A percentile compares a stretch with the other conserved stretches of the same genome.
Conservation (phyloP, 495 filamentous ascomycete species). For the Podospora anserina region DNA sequence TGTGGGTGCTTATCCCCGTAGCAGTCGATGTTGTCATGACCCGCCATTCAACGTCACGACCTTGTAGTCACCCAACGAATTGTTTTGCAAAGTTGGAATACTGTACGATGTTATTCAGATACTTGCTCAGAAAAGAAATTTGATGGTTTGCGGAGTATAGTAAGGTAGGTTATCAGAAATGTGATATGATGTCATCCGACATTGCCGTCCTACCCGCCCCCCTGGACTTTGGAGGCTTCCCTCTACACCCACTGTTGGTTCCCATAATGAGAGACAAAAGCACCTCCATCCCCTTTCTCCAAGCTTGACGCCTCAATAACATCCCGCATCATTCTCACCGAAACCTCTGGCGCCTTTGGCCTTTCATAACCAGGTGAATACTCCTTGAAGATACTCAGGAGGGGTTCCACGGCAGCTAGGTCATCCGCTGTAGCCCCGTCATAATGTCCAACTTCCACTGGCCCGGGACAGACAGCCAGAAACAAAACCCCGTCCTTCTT, state of each 20-base stretch:
- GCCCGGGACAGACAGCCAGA: slow-evolving; percentile 46
- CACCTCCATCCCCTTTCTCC: slow-evolving; percentile 47
- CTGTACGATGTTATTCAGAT: background rate
- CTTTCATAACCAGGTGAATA: slow-evolving; percentile 52
- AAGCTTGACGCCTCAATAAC: slow-evolving; percentile 45
- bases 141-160: background rate
- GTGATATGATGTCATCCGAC: background rate
- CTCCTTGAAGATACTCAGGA: slow-evolving; percentile 35
- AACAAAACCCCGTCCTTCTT: slow-evolving; percentile 52
- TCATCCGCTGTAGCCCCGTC: slow-evolving; percentile 34
- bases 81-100: background rate
- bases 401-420: slow-evolving; percentile 19
- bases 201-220: background rate
- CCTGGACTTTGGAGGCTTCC: background rate
- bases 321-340: slow-evolving; percentile 37
- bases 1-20: background rate
- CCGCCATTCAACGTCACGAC: background rate
- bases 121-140: background rate
- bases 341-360: slow-evolving; percentile 39
- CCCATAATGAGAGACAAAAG: slow-evolving; percentile 48
- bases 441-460: slow-evolving; percentile 39
- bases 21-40: background rate
- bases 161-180: background rate
- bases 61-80: background rate
- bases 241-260: background rate